A percentile compares a stretch with the other conserved stretches of the same genome.
Conservation (phyloP, 2,329 filamentous ascomycete genomes). For the Pseudogymnoascus sp. region DNA sequence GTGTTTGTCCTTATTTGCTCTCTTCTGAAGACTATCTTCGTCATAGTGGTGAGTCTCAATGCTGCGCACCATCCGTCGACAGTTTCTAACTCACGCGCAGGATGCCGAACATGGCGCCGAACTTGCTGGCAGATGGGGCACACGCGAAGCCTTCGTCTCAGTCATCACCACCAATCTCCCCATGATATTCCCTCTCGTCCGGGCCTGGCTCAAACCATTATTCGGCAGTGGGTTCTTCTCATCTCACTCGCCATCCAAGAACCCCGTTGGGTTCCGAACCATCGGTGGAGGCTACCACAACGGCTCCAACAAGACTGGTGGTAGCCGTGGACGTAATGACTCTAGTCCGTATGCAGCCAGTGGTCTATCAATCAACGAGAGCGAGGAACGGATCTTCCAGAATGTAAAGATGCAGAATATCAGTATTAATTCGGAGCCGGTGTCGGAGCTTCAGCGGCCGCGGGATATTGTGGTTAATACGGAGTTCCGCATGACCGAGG, state of each 20-base stretch:
- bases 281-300: constrained; percentile 34
- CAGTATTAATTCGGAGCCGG: constrained; percentile 22
- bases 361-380: constrained; percentile 37
- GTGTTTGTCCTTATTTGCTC: constrained; percentile 50
- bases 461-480: constrained; percentile 36
- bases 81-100: constrained; percentile 35
- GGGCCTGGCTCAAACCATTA: constrained; percentile 34
- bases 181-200: constrained; percentile 42
- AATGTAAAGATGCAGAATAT: constrained; percentile 38
- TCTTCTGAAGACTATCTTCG: constrained; percentile 48
- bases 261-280: constrained; percentile 35
- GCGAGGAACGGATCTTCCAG: constrained; percentile 41
- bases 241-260: constrained; percentile 35
- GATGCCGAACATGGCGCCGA: constrained; percentile 34
- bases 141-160: constrained; percentile 34
- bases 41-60: constrained; percentile 30
- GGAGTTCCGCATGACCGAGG: constrained; percentile 16
- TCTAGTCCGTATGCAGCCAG: constrained; percentile 32
- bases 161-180: constrained; percentile 36
- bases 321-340: constrained; percentile 30
- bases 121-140: constrained; percentile 35
- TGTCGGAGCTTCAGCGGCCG: constrained; percentile 15
- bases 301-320: constrained; percentile 25
- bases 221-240: constrained; percentile 35
- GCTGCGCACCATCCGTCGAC: not conserved